Conservation (phyloP, 805 yeast genomes). For the Candida adriatica region DNA sequence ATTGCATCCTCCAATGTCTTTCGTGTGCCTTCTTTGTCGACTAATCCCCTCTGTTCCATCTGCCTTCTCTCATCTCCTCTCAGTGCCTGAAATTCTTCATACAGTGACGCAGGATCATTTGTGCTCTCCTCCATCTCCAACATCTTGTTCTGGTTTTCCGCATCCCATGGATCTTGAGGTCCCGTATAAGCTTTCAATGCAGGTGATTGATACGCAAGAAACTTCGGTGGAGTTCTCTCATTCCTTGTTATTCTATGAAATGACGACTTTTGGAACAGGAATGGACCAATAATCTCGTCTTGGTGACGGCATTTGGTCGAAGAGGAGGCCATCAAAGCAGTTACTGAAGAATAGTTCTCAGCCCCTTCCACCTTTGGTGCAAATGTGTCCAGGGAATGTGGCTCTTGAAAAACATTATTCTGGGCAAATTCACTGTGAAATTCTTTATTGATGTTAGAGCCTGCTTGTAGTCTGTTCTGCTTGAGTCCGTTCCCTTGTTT, state of each 20-base stretch:
- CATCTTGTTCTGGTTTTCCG: constrained; percentile 61
- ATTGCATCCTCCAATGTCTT: constrained; percentile 88
- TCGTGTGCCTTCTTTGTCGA: constrained; percentile 79
- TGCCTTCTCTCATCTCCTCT: constrained; percentile 66
- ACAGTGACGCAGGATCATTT: constrained; percentile 61
- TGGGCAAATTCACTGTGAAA: neutral
- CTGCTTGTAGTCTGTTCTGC: too few species aligned
- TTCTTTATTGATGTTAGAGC: neutral
- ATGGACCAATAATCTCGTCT: neutral
- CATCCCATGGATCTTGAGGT: constrained; percentile 59
- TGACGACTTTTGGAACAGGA: neutral
- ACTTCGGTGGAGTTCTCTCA: constrained; percentile 30
- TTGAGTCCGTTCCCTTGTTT: neutral
- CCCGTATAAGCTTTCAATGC: constrained; percentile 25
- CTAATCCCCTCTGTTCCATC: constrained; percentile 78
- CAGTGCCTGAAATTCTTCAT: constrained; percentile 67
- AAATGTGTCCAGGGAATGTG: too few species aligned
- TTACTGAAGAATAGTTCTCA: too few species aligned
- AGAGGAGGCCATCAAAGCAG: too few species aligned
- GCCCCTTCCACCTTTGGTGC: too few species aligned
- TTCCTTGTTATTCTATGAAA: too few species aligned
- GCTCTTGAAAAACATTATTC: neutral
- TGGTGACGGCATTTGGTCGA: too few species aligned
- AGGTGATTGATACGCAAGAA: constrained; percentile 31
- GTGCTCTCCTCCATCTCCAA: constrained; percentile 40